These are phyloP conservation scores for Exophiala calicioides DNA, from an alignment of 2,329 filamentous ascomycete genomes.

Conservation along the genomic window DNA sequence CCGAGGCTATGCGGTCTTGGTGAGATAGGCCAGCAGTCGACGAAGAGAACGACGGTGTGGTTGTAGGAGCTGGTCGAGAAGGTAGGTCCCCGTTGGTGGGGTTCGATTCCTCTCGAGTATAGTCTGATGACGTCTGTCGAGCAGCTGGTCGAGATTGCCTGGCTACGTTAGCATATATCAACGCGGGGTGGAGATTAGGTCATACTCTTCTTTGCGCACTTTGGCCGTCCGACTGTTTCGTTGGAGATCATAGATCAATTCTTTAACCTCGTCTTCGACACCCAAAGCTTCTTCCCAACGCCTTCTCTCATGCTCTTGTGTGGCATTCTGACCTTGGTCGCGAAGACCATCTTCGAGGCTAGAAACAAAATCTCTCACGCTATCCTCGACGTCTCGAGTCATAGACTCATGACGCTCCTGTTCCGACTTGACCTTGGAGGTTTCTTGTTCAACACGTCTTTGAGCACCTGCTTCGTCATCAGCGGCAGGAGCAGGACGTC, in stretches of 20 bases:
- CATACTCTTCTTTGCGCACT: conserved; percentile 63
- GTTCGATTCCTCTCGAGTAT: conserved; percentile 53
- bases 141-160: conserved; percentile 56
- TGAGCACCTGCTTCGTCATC: conserved; percentile 77
- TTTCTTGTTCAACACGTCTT: conserved; percentile 87
- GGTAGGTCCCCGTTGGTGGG: conserved; percentile 46
- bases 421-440: conserved; percentile 74
- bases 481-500: conserved; percentile 71
- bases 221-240: conserved; percentile 77
- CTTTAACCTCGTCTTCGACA: conserved; percentile 93
- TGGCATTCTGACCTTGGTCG: conserved; percentile 71
- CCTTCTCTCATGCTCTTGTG: conserved; percentile 84
- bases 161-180: conserved; percentile 8
- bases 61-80: conserved; percentile 46
- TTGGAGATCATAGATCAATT: conserved; percentile 97
- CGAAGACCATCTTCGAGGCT: conserved; percentile 86
- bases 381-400: conserved; percentile 95
- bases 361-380: conserved; percentile 81
- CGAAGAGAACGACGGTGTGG: conserved; percentile 58
- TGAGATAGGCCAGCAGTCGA: conserved; percentile 86
- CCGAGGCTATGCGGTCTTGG: conserved; percentile 91
- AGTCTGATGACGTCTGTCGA: conserved; percentile 53
- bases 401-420: conserved; percentile 94
- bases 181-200: conserved; percentile 9
- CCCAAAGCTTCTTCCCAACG: conserved; percentile 95